phyloP scores from a whole-genome alignment of 2,329 filamentous ascomycete species.

The Penicillium griseofulvum region DNA sequence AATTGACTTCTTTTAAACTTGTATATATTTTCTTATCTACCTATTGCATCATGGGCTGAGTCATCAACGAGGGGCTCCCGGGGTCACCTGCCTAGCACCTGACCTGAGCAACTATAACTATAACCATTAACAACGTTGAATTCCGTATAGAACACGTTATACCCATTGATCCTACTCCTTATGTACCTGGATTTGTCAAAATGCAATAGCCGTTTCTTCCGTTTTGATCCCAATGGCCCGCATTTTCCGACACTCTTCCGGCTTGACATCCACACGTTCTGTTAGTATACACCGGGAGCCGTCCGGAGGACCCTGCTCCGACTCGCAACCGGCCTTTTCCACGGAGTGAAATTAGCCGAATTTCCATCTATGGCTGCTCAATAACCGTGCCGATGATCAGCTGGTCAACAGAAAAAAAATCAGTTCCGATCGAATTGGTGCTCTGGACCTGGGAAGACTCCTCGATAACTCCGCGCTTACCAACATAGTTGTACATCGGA shows the following conservation, averaged over 20 bases:
- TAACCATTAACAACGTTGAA: background rate
- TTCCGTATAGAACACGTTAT: no score
- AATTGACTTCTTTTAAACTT: background rate
- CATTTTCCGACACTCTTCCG: slow-evolving; percentile 4
- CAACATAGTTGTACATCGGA: background rate
- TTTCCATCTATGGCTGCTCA: background rate
- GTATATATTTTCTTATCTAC: background rate
- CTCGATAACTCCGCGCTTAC: background rate
- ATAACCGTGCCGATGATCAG: slow-evolving; percentile 9
- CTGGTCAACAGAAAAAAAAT: background rate
- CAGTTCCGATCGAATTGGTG: background rate
- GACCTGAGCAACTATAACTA: background rate
- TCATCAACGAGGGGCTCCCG: background rate
- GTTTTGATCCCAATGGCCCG: background rate
- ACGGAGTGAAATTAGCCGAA: slow-evolving; percentile 5
- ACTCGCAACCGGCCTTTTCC: slow-evolving; percentile 2
- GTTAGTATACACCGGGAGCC: slow-evolving; percentile 10
- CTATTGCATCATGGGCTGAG: slow-evolving; percentile 5
- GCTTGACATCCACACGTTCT: background rate
- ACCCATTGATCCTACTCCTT: background rate
- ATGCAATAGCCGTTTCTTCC: slow-evolving; percentile 5
- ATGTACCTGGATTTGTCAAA: background rate
- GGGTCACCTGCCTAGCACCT: no score
- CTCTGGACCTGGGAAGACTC: background rate
- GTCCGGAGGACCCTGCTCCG: slow-evolving; percentile 13